Conservation (phyloP, 805 yeast species). For the Kazachstania africana region DNA sequence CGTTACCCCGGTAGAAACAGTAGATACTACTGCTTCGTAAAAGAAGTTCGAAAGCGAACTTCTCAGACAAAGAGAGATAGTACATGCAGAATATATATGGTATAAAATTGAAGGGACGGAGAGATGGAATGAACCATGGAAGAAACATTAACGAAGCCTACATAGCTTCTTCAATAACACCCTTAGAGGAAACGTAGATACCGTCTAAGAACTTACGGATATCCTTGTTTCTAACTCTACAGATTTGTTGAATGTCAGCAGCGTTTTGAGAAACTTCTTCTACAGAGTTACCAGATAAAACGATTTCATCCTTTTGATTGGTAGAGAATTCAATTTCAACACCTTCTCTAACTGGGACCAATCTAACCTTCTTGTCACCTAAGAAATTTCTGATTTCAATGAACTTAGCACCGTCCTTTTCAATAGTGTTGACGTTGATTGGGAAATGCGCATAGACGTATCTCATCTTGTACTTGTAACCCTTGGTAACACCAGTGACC, state of each 20-base stretch:
- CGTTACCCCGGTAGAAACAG: slow-evolving; percentile 3
- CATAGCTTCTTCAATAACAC: slow-evolving; percentile 62
- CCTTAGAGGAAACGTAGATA: slow-evolving; percentile 96
- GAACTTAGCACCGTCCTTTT: slow-evolving; percentile 56
- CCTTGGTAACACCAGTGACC: slow-evolving; percentile 97
- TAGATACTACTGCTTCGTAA: not conserved
- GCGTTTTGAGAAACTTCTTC: slow-evolving; percentile 97
- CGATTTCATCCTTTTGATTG: slow-evolving; percentile 86
- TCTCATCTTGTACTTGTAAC: slow-evolving; percentile 99
- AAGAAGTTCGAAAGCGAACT: not conserved
- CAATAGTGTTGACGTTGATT: slow-evolving; percentile 88
- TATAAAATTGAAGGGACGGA: not conserved
- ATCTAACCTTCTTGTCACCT: slow-evolving; percentile 97
- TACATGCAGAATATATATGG: slow-evolving; percentile 1
- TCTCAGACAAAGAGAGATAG: not conserved
- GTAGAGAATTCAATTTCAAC: slow-evolving; percentile 74
- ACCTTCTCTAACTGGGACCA: slow-evolving; percentile 78
- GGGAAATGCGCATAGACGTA: slow-evolving; percentile 99
- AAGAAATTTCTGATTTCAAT: slow-evolving; percentile 98
- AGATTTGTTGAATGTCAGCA: slow-evolving; percentile 95
- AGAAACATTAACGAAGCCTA: slow-evolving; percentile 6
- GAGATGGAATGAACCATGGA: not conserved
- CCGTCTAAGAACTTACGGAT: slow-evolving; percentile 99
- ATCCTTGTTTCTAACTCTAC: slow-evolving; percentile 99
- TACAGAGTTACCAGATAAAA: slow-evolving; percentile 56